Conservation (phyloP, 352 stramenopile species). For the Blastocystis sp. region DNA sequence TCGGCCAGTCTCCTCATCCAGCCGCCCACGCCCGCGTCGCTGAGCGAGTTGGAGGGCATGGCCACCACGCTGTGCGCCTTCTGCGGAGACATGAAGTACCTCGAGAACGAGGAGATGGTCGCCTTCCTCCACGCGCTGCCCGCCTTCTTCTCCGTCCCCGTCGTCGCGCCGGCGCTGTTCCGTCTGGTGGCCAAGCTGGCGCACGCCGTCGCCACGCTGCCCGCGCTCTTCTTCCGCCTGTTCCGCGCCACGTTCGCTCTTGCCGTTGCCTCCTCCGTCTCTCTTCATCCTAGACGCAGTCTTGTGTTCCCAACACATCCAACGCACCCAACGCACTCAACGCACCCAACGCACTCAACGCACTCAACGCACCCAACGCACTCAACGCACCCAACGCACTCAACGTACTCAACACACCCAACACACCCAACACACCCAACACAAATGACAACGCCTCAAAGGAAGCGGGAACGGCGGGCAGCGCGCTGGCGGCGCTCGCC, state of each 20-base stretch:
- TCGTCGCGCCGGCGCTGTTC: not conserved
- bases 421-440: too few species aligned
- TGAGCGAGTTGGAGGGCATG: conserved; percentile 22
- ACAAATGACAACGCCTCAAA: not conserved
- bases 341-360: too few species aligned
- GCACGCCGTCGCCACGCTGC: conserved; percentile 15
- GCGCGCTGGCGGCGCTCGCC: not conserved
- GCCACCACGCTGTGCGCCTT: not conserved
- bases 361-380: too few species aligned
- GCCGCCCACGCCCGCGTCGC: not conserved
- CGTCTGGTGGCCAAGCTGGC: not conserved
- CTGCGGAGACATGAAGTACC: conserved; percentile 15
- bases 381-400: too few species aligned
- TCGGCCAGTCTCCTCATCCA: not conserved
- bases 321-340: too few species aligned
- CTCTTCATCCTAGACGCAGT: not conserved
- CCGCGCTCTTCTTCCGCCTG: not conserved
- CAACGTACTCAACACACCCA: too few species aligned
- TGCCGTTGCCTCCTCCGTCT: not conserved
- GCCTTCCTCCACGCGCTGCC: not conserved
- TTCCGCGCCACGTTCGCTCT: not conserved
- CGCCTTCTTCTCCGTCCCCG: not conserved
- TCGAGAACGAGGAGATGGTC: conserved; percentile 58
- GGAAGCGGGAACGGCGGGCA: not conserved
- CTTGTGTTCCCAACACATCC: too few species aligned